Evolutionary conservation across 768 basidiomycete species (phyloP).

Genomic region (Porpolomopsis calyptriformis): DNA sequence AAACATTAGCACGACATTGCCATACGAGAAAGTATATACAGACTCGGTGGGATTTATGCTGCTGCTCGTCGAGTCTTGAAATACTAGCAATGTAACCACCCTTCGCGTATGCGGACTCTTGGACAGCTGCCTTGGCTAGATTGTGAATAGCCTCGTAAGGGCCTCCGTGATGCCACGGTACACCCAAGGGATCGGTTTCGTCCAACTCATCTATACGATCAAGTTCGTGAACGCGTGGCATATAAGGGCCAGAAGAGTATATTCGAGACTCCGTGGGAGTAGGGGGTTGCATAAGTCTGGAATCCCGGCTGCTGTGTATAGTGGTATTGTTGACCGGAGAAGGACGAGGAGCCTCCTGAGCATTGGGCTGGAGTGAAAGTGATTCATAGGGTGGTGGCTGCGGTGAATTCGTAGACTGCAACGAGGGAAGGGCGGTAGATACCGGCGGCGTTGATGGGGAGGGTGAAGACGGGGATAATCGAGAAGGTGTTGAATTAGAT

Average conservation of each 20-base stretch:
- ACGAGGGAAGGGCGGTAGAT: not conserved
- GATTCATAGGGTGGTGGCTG: not conserved
- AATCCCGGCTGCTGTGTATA: not conserved
- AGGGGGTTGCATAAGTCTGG: not conserved
- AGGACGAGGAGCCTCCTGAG: not conserved
- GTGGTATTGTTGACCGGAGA: not conserved
- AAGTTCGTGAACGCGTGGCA: constrained; percentile 23
- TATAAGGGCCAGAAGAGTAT: not conserved
- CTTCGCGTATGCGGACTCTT: not conserved
- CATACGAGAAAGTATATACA: not conserved
- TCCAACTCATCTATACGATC: constrained; percentile 74
- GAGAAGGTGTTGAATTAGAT: not conserved
- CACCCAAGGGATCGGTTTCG: constrained; percentile 60
- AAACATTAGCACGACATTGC: not conserved
- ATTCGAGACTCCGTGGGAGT: not conserved
- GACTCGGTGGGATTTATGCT: not conserved
- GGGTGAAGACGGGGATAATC: not conserved
- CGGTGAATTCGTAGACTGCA: not conserved
- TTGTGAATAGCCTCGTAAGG: constrained; percentile 56
- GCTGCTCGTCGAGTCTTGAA: not conserved
- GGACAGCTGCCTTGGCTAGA: not conserved
- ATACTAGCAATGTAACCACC: too few relatives aligned
- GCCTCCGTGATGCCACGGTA: constrained; percentile 53
- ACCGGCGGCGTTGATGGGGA: constrained; percentile 6
- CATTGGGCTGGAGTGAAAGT: not conserved